A percentile compares a stretch with the other conserved stretches of the same genome.
These are phyloP conservation scores for Rhynchospora breviuscula DNA, from an alignment of 176 grass and related monocot species.

Conservation along the genomic window DNA sequence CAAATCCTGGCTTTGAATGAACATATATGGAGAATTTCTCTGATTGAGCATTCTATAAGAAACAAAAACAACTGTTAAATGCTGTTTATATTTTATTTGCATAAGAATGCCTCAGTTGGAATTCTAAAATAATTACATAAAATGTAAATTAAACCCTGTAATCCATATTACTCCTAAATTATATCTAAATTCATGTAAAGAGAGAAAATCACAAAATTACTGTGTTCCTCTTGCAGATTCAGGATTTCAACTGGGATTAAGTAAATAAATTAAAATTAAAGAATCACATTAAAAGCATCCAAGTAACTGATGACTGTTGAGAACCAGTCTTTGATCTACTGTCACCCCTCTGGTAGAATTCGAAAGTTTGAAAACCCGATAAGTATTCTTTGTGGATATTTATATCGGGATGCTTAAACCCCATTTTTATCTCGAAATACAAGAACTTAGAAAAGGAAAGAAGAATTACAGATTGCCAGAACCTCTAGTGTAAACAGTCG, in stretches of 20 bases:
- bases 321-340: too few relatives aligned
- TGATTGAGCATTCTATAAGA: conserved; percentile 64
- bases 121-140: not conserved
- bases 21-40: conserved; percentile 83
- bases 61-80: not conserved
- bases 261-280: not conserved
- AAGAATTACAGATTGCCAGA: not conserved
- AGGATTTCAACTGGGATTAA: not conserved
- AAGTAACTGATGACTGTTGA: not conserved
- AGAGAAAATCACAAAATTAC: not conserved
- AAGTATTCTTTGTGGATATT: too few relatives aligned
- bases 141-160: not conserved
- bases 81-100: not conserved
- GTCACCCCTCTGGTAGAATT: too few relatives aligned
- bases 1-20: conserved; percentile 77
- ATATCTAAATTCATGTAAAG: not conserved
- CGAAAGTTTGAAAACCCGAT: too few relatives aligned
- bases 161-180: not conserved
- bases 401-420: too few relatives aligned
- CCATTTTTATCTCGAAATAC: too few relatives aligned
- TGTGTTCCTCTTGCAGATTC: not conserved
- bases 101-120: not conserved
- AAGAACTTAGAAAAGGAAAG: too few relatives aligned
- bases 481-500: not conserved
- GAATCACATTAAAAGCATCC: not conserved